Evolutionary conservation across 805 yeast species (phyloP), one percentile per base, ranked within the genome.

Genomic region (Metschnikowia proteae): DNA sequence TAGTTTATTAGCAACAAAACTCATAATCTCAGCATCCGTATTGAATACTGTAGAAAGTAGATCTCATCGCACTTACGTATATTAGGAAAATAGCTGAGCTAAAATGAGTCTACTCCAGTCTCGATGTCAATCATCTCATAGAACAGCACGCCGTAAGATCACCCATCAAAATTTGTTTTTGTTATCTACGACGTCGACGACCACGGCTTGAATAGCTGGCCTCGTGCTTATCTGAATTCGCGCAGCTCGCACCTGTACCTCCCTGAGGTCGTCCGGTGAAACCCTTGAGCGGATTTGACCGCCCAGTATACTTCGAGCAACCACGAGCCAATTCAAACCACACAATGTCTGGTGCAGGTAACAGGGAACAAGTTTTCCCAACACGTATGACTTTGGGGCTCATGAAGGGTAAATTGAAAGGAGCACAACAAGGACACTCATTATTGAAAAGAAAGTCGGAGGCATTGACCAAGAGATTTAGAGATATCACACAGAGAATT

Each of bases 391-490:
- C 98, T 51, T 80, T 92, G 58, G 90, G 96, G 43, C 68, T 88
- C 51, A 94, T 94, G 98, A 94, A 94, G 75, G 80, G 87, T 52
- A 94, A 94, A 70, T 81, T 94, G 65, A 92, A 91, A 71, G 99
- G 99, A 47, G 99, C 99, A 1, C 91, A 88, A 61, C 96, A 88
- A 63, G 99, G 99, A 33, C 96, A 94, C 67, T 87, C 95, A 11
- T 76, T 92, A 56, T 74, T 92, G 68, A 92, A 92, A 75, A 82
- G 98, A 70, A 92, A 92, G 68, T 90, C 97, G 5, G 99, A 92
- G 71, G 99, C 99, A 0, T 77, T 92, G 65, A 94, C 98, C 22
- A 90, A 91, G 68, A 79, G 99, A 61, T 92, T 92, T 74, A 84
- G 99, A 69, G 99, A 92, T 59, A 92, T 92, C 62, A 90, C 97